These are phyloP conservation scores for Cryptosporidium parvum DNA, from an alignment of 169 alveolate genomes.

Conservation along the genomic window DNA sequence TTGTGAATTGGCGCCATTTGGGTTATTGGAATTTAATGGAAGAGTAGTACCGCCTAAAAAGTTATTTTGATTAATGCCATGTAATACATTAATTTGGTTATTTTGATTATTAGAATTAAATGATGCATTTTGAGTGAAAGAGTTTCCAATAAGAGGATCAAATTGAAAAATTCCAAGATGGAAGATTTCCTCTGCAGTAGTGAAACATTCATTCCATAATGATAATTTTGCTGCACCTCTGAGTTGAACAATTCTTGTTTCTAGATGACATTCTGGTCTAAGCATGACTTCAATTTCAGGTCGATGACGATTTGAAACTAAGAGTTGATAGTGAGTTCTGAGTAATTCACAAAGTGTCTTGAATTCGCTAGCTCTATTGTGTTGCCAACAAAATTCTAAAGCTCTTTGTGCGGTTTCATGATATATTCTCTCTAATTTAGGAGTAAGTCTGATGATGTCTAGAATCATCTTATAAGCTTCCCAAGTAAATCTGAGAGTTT, in stretches of 20 bases:
- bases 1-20: conserved; percentile 1
- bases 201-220: conserved; percentile 95
- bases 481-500: conserved; percentile 91
- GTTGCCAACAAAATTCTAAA: conserved; percentile 91
- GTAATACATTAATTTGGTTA: conserved; percentile 2
- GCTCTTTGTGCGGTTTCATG: conserved; percentile 95
- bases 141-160: conserved; percentile 56
- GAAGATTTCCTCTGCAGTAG: conserved; percentile 94
- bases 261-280: conserved; percentile 89
- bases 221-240: conserved; percentile 92
- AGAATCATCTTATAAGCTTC: conserved; percentile 94
- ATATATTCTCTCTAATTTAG: conserved; percentile 93
- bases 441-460: conserved; percentile 93
- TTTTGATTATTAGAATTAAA: conserved; percentile 9
- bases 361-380: conserved; percentile 93
- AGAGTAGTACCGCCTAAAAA: not conserved
- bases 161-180: conserved; percentile 80
- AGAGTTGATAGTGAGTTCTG: conserved; percentile 90
- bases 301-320: conserved; percentile 76
- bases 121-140: conserved; percentile 3
- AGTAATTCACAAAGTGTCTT: conserved; percentile 94
- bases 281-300: conserved; percentile 87
- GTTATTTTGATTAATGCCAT: not conserved
- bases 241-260: conserved; percentile 92
- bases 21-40: conserved; percentile 15